Base-by-base conservation (phyloP, 192 early-diverging fungal species). In the Coemansia sp. region DNA sequence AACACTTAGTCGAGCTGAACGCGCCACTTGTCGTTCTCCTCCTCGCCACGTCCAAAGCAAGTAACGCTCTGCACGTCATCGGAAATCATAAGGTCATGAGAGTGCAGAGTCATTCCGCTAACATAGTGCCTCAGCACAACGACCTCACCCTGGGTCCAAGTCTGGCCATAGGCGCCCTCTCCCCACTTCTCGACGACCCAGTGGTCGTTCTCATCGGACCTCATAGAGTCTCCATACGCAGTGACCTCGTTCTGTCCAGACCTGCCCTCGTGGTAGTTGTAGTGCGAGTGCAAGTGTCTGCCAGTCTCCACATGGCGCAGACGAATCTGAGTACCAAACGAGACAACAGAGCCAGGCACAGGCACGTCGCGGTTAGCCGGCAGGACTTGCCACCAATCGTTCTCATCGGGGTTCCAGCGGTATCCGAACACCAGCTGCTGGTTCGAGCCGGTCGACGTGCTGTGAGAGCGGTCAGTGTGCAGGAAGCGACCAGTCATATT, bases 241-340 rank as follows among this genome's bases (percentile, higher is more conserved):
- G 85, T 85, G 17, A 84, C 80, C 72, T 88, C 87, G 66, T 88
- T 86, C 72, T 88, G 87, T 26, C 80, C 80, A 14, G 83, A 85
- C 43, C 53, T 64, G 17, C 86, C 75, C 42, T 79, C 77, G 19
- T 35, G 67, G 68, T 72, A 78, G 60, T 75, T 81, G 23, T 73
- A 75, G 77, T 88, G 87, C 52, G 87, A 88, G 64, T 87, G 87
- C 50, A 88, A 46, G 62, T 88, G 85, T 19, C 68, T 57, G 10
- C 86, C 80, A 47, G 82, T 87, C 64, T 77, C 60, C 7, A 78
- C 37, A 60, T 87, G 86, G 33, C 84, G 80, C 44, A 88, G 72
- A 30, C 87, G 84, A 60, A 88, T 77, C 66, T 81, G 64, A 1
- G 74, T 80, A 33, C 83, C 83, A 62, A 80, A 87, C 47, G 64